phyloP scores from a whole-genome alignment of 495 filamentous ascomycete species.

The Penicillium antarcticum region DNA sequence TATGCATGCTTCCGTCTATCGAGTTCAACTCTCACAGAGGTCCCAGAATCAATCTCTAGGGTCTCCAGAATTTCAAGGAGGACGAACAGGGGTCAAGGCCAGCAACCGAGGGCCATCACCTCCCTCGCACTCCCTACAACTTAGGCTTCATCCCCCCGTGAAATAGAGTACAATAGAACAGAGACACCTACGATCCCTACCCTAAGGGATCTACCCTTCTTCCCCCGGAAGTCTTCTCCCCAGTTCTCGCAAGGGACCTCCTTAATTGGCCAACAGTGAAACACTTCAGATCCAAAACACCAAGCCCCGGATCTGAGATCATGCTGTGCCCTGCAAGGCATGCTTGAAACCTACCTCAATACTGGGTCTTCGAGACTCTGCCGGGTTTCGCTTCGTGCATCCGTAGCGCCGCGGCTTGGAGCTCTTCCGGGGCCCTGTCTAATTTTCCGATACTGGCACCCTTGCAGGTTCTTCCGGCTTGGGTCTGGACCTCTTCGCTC shows the following conservation, averaged over 20 bases:
- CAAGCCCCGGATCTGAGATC: slow-evolving; percentile 3
- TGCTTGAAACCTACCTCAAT: slow-evolving; percentile 25
- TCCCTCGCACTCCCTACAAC: not conserved
- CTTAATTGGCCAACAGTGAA: slow-evolving; percentile 16
- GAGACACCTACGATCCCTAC: not conserved
- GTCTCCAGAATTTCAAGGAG: not conserved
- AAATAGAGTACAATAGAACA: not conserved
- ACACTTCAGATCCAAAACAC: slow-evolving; percentile 7
- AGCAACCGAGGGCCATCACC: not conserved
- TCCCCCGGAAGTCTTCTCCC: not conserved
- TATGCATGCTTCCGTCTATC: not conserved
- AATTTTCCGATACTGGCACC: slow-evolving; percentile 2
- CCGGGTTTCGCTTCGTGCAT: slow-evolving; percentile 8
- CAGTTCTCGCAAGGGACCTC: not conserved
- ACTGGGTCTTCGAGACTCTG: slow-evolving; percentile 14
- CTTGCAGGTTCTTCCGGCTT: not conserved
- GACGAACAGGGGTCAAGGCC: not conserved
- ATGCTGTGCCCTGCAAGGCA: slow-evolving; percentile 26
- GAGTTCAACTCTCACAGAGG: not conserved
- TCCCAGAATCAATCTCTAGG: not conserved
- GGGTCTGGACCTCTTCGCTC: not conserved
- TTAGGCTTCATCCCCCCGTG: too few relatives aligned
- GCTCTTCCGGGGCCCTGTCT: slow-evolving; percentile 2
- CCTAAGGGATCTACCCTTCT: not conserved
- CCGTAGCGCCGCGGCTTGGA: slow-evolving; percentile 16